Evolutionary conservation across 805 yeast species (phyloP), one percentile per base, ranked within the genome.

Genomic region (Barnettozyma californica): DNA sequence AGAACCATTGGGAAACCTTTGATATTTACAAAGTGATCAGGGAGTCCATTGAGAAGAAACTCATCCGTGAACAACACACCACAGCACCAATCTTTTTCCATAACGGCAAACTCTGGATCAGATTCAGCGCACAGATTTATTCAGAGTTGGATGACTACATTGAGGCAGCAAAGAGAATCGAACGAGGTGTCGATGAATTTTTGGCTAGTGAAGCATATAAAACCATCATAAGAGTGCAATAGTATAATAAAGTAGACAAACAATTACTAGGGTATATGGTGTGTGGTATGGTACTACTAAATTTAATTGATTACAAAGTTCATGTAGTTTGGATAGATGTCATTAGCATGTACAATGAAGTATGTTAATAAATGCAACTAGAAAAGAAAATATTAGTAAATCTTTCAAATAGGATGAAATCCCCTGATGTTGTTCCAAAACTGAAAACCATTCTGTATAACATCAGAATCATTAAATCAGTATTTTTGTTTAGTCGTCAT

Each of bases 81-180:
- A 77, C 65, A 56, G 68, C 79, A 27, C 86, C 81, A 6, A 53
- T 73, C 29, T 60, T 57, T 2, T 53, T 63, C 40, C 81, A 78
- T 57, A 66, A 73, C 33, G 74, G 66, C 2, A 54, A 55, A 27
- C 40, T 73, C 26, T 75, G 67, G 64, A 64, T 68, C 23, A 71
- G 92, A 52, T 76, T 81, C 53, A 75, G 83, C 47, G 81, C 81
- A 23, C 85, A 81, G 56, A 64, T 81, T 9, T 84, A 81, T 61
- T 76, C 79, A 52, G 84, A 80, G 41, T 53, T 76, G 14, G 66
- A 66, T 6, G 90, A 29, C 14, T 29, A 29, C 16, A 29, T 29
- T 29, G 33, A 29, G 16, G 33, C 33, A 5, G 33, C 33, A 5
- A 29, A 29, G 16, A 29, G 33, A 29, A 29, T 29, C 14, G 33